A percentile compares a stretch with the other conserved stretches of the same genome.
phyloP scores from a whole-genome alignment of 192 early-diverging fungal genomes.

The Umbelopsis sp. region DNA sequence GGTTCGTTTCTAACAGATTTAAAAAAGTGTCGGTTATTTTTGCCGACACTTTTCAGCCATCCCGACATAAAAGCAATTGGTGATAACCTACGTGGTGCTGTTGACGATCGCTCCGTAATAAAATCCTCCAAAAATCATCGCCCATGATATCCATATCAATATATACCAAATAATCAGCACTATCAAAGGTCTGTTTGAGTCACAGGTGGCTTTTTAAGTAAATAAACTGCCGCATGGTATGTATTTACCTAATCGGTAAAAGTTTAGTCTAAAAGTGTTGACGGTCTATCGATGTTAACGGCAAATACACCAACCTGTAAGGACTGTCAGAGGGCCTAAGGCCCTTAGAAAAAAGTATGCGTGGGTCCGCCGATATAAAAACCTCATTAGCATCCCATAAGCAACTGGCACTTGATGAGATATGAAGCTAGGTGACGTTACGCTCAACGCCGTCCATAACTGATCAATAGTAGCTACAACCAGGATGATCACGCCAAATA shows the following conservation, averaged over 20 bases:
- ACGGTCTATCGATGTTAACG: background rate
- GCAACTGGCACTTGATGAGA: background rate
- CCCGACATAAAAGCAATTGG: background rate
- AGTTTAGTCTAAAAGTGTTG: background rate
- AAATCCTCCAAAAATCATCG: constrained; percentile 15
- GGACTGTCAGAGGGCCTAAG: background rate
- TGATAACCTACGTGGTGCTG: background rate
- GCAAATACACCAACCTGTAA: background rate
- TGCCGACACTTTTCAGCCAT: background rate
- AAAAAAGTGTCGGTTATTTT: background rate
- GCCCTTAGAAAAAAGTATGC: background rate
- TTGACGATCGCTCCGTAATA: constrained; percentile 4
- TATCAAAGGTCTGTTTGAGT: background rate
- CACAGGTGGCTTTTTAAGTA: background rate
- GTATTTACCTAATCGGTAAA: constrained; percentile 13
- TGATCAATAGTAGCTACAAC: constrained; percentile 6
- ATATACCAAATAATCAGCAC: constrained; percentile 16
- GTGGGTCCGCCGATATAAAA: background rate
- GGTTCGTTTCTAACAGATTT: background rate
- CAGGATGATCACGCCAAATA: background rate
- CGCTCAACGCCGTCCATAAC: constrained; percentile 8
- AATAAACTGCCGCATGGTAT: constrained; percentile 17
- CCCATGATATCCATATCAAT: constrained; percentile 21
- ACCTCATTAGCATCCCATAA: background rate
- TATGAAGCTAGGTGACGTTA: constrained; percentile 13